Percentiles rank a stretch among this genome's conserved stretches.
phyloP scores from a whole-genome alignment of 2,329 filamentous ascomycete species.

The Botrytis porri region DNA sequence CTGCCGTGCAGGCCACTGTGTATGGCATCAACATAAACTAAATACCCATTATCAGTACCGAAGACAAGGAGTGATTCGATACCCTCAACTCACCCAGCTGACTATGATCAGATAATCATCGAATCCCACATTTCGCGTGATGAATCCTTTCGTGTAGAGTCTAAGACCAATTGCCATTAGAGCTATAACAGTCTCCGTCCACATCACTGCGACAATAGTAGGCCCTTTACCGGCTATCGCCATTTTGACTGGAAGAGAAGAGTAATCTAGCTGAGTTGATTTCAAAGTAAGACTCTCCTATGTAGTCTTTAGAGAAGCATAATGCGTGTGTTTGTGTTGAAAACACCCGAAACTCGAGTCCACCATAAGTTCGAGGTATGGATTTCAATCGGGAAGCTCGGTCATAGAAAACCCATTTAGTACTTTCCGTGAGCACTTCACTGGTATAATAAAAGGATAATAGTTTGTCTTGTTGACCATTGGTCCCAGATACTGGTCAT shows the following conservation, averaged over 20 bases:
- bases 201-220: constrained; percentile 22
- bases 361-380: too few species aligned
- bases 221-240: constrained; percentile 20
- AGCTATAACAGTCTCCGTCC: constrained; percentile 22
- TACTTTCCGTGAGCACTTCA: neutral
- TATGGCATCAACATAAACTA: constrained; percentile 24
- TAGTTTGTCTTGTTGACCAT: neutral
- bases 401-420: neutral
- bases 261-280: neutral
- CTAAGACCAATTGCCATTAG: constrained; percentile 21
- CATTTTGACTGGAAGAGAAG: neutral
- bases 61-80: neutral
- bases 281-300: neutral
- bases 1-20: constrained; percentile 13
- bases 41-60: neutral
- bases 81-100: constrained; percentile 16
- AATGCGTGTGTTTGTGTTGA: neutral
- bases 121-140: constrained; percentile 18
- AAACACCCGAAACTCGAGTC: neutral
- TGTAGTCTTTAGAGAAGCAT: neutral
- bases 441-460: neutral
- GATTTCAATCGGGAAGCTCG: too few species aligned
- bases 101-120: constrained; percentile 23
- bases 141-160: constrained; percentile 20
- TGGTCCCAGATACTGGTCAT: neutral